Conservation (phyloP, 495 filamentous ascomycete genomes). For the Talaromyces ruber region DNA sequence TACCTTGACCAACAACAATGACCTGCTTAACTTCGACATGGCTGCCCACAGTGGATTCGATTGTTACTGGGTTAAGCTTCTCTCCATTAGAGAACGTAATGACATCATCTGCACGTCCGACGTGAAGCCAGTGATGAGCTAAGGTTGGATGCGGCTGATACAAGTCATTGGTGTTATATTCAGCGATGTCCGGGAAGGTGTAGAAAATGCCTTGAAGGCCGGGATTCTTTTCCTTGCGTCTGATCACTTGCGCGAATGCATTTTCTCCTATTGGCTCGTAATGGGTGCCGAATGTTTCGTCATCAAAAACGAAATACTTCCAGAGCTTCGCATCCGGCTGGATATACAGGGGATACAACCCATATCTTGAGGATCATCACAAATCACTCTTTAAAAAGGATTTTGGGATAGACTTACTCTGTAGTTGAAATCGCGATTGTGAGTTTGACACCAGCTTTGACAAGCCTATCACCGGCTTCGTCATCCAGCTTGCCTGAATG, state of each 20-base stretch:
- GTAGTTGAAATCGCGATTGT: background rate
- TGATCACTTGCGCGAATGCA: conserved; percentile 36
- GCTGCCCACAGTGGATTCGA: background rate
- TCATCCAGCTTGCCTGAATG: background rate
- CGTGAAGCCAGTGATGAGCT: conserved; percentile 37
- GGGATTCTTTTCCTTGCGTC: conserved; percentile 10
- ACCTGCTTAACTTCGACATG: conserved; percentile 26
- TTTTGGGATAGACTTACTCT: background rate
- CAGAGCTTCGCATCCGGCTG: background rate
- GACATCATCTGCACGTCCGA: conserved; percentile 47
- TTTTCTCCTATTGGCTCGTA: conserved; percentile 27
- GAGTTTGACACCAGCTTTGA: background rate
- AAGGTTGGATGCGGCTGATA: conserved; percentile 40
- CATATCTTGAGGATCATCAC: background rate
- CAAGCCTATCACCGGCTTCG: background rate
- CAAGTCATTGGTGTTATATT: conserved; percentile 48
- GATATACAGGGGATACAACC: background rate
- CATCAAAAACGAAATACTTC: conserved; percentile 5
- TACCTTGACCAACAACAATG: conserved; percentile 37
- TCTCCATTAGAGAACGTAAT: conserved; percentile 54
- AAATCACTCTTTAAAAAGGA: background rate
- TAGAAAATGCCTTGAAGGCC: conserved; percentile 21
- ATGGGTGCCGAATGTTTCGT: conserved; percentile 23
- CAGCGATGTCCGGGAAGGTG: conserved; percentile 40
- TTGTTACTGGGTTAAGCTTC: conserved; percentile 15